Evolutionary conservation across 139 green algal genomes (phyloP), one percentile per base, ranked within the genome.

Genomic region (Nannochloris sp.): DNA sequence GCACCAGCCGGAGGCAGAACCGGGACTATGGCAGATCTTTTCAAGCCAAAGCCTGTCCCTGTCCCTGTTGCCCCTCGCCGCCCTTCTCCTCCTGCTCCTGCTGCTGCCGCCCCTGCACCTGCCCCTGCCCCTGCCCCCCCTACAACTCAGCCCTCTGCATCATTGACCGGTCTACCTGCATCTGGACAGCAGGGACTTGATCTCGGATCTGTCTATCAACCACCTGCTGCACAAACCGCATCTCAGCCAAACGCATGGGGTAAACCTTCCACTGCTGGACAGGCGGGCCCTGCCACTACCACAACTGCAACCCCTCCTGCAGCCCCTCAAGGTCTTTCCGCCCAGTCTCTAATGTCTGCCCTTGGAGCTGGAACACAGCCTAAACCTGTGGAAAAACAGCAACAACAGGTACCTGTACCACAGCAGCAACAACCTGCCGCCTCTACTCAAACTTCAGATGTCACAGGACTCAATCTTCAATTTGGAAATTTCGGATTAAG

Each of bases 401-500:
- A 77, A 23, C 57, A 70, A 27, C 73, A 80, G 46, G 14, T 39
- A 24, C 10, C 47, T 3, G 23, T 45, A 29, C 31, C 34, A 19
- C 27, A 35, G 29, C 61, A 64, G 29, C 54, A 58, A 61, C 35
- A 42, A 6, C 19, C 54, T 9, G 47, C 61, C 25, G 71, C 58
- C 31, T 15, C 36, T 14, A 54, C 54, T 31, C 39, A 4, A 51
- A 46, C 48, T 53, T 30, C 23, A 58, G 33, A 62, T 25, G 67
- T 78, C 5, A n/a, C n/a, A n/a, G 73, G 61, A 39, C 29, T 77
- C n/a, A 67, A 77, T 27, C 68, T 81, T 12, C 74, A 81, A 51
- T 81, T 81, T 59, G 74, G 74, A 19, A 72, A 80, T 56, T 71
- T 80, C 37, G 60, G 71, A 55, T 62, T 76, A 53, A 70, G 67